Evolutionary conservation across 1,284 basidiomycete genomes (phyloP).

Genomic region (Anthracocystis walkeri): DNA sequence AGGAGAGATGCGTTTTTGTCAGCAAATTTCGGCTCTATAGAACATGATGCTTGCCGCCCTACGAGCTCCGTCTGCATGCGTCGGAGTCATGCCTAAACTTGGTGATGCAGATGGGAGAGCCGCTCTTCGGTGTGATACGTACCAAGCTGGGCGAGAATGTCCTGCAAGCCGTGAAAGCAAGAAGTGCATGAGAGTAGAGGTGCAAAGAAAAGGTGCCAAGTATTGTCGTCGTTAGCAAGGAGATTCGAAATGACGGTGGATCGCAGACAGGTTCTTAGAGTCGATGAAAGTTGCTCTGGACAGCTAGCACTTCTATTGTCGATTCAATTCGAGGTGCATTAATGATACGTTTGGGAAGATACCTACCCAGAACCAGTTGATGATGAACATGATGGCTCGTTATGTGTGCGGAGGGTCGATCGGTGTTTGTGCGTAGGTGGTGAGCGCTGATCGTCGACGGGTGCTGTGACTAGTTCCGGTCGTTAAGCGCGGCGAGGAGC

Average conservation of each 20-base stretch:
- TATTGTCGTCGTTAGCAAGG: conserved; percentile 8
- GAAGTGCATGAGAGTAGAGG: not conserved
- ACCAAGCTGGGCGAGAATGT: conserved; percentile 68
- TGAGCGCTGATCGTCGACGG: not conserved
- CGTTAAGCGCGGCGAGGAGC: not conserved
- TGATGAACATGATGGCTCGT: conserved; percentile 63
- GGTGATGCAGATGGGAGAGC: not conserved
- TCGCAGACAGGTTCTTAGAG: not conserved
- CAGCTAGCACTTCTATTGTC: too few relatives aligned
- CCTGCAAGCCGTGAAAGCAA: conserved; percentile 34
- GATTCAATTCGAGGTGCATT: too few relatives aligned
- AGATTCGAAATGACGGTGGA: not conserved
- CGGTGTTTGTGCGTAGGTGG: conserved; percentile 1
- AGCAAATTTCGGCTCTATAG: not conserved
- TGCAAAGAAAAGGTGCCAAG: conserved; percentile 2
- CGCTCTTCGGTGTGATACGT: conserved; percentile 17
- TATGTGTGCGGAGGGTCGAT: conserved; percentile 6
- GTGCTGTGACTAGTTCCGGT: not conserved
- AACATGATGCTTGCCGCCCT: not conserved
- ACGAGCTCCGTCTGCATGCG: not conserved
- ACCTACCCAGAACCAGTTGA: conserved; percentile 70
- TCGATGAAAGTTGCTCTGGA: not conserved
- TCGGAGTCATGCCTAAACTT: not conserved
- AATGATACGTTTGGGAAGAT: not conserved
- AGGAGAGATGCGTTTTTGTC: not conserved